phyloP scores from a whole-genome alignment of 116 monocot genomes.

The Papilionanthe hybrid region DNA sequence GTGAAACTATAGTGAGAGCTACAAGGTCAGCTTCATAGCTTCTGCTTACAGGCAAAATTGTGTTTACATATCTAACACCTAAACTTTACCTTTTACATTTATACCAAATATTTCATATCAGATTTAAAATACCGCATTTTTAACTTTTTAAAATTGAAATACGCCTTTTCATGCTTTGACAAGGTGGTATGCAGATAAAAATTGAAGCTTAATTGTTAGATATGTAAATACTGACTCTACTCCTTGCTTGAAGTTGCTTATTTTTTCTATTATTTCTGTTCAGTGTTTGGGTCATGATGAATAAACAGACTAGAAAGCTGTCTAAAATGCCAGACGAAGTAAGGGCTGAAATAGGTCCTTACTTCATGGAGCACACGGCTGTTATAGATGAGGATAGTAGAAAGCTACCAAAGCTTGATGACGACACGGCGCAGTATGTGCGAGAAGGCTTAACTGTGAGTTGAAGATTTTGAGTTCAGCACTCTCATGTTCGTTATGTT shows the following conservation, averaged over 20 bases:
- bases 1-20: constrained; percentile 70
- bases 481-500: too few species aligned
- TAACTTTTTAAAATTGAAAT: too few species aligned
- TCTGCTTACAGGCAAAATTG: background rate
- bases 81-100: too few species aligned
- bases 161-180: too few species aligned
- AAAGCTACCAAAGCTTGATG: constrained; percentile 26
- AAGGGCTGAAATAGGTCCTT: constrained; percentile 30
- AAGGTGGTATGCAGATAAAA: too few species aligned
- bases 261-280: background rate
- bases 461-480: background rate
- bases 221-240: background rate
- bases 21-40: constrained; percentile 45
- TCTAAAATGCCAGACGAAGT: constrained; percentile 38
- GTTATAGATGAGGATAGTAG: constrained; percentile 22
- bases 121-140: too few species aligned
- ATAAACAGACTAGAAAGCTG: constrained; percentile 31
- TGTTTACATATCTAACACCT: too few species aligned
- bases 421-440: constrained; percentile 19
- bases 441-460: constrained; percentile 33
- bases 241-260: background rate
- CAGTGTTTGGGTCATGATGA: constrained; percentile 40
- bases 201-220: too few species aligned
- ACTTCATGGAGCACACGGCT: constrained; percentile 19
- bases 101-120: too few species aligned